These are phyloP conservation scores for Novymonas esmeraldas DNA, from an alignment of 208 protist genomes.

Conservation along the genomic window DNA sequence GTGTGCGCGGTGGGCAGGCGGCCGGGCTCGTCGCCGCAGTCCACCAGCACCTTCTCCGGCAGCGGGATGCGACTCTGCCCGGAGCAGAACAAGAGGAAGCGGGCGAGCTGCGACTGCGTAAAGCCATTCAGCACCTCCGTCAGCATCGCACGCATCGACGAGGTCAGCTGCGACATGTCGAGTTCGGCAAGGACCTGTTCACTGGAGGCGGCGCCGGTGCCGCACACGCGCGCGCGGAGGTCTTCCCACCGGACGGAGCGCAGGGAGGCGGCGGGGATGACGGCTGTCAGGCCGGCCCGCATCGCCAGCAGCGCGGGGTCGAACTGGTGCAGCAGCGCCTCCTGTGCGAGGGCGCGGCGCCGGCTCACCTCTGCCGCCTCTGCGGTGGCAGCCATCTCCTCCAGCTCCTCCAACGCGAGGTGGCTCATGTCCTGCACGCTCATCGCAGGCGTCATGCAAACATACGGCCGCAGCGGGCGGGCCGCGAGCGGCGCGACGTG, in stretches of 20 bases:
- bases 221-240: conserved; percentile 82
- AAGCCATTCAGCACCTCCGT: conserved; percentile 60
- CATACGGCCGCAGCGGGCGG: conserved; percentile 31
- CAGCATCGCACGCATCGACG: conserved; percentile 53
- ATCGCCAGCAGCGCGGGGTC: conserved; percentile 73
- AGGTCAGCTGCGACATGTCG: conserved; percentile 57
- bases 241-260: conserved; percentile 81
- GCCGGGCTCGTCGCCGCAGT: conserved; percentile 75
- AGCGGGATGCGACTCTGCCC: conserved; percentile 85
- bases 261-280: conserved; percentile 58
- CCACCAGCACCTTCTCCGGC: conserved; percentile 80
- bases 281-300: conserved; percentile 64
- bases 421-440: conserved; percentile 38
- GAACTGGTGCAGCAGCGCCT: conserved; percentile 83
- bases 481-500: conserved; percentile 12
- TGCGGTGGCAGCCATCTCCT: conserved; percentile 23
- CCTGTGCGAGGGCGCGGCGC: conserved; percentile 51
- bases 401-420: conserved; percentile 30
- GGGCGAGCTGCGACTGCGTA: conserved; percentile 53
- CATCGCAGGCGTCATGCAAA: conserved; percentile 49
- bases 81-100: conserved; percentile 87
- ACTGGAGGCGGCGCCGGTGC: conserved; percentile 41
- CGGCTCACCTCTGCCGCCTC: conserved; percentile 36
- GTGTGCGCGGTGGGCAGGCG: conserved; percentile 87
- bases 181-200: conserved; percentile 77